Base-by-base conservation (phyloP, 768 basidiomycete species). In the Scleroderma citrinum region DNA sequence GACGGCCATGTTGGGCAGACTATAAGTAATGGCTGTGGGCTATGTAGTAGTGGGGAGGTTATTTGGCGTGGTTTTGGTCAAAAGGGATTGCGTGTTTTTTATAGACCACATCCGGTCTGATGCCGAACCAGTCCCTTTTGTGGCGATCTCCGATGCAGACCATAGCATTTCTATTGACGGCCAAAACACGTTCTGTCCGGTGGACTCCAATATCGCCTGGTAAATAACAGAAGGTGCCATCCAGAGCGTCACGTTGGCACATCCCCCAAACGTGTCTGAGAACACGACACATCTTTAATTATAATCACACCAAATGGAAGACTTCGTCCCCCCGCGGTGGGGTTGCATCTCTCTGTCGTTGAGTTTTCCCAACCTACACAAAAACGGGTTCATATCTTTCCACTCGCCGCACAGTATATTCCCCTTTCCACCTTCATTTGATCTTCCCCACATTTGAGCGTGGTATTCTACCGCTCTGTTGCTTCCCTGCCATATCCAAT, bases 181-280 rank as follows among this genome's bases (percentile, higher is more conserved):
- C n/a, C 5, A 29, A 8, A 29, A 5, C 8, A 29, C 26, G n/a
- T n/a, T n/a, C n/a, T n/a, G n/a, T 32, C 31, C 31, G 31, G 13
- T 13, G 31, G 13, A 32, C 13, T 13, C 31, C 31, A 32, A 32
- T 32, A 13, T 32, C 31, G 31, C n/a, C n/a, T n/a, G n/a, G n/a
- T n/a, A n/a, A n/a, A n/a, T n/a, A n/a, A n/a, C n/a, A n/a, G n/a
- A n/a, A n/a, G n/a, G n/a, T n/a, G n/a, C n/a, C n/a, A n/a, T n/a
- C n/a, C n/a, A n/a, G n/a, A n/a, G n/a, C n/a, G n/a, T n/a, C n/a
- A n/a, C n/a, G n/a, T n/a, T n/a, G n/a, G n/a, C n/a, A n/a, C n/a
- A n/a, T n/a, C n/a, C n/a, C n/a, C n/a, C n/a, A 34, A 55, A 57
- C 53, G 56, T 57, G 56, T 57, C 23, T 54, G 48, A 49, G 47